A percentile compares a stretch with the other conserved stretches of the same genome.
phyloP scores from a whole-genome alignment of 306 rosid species.

The Rosa persica region DNA sequence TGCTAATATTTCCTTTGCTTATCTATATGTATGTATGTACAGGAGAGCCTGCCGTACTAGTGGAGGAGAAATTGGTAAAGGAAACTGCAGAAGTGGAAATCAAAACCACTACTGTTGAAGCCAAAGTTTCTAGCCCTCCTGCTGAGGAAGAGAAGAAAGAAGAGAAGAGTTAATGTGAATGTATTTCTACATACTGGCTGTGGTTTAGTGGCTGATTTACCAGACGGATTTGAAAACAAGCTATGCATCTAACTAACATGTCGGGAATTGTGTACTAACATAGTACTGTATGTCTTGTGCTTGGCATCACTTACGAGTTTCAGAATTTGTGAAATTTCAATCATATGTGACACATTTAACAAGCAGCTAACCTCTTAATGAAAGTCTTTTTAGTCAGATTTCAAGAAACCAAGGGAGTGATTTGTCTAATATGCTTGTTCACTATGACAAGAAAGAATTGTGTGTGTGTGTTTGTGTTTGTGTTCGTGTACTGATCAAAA shows the following conservation, averaged over 20 bases:
- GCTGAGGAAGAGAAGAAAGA: constrained; percentile 30
- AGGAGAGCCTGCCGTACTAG: constrained; percentile 28
- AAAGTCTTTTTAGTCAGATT: not conserved
- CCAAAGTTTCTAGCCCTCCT: constrained; percentile 21
- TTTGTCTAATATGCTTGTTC: too few species aligned
- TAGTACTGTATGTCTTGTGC: not conserved
- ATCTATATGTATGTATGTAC: not conserved
- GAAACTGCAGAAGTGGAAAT: constrained; percentile 15
- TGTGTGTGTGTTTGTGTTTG: not conserved
- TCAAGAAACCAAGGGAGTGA: not conserved
- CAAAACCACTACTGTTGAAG: not conserved
- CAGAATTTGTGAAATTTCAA: not conserved
- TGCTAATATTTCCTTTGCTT: not conserved
- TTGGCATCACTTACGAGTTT: not conserved
- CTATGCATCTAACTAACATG: not conserved
- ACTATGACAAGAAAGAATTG: not conserved
- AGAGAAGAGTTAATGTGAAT: constrained; percentile 6
- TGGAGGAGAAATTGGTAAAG: constrained; percentile 30
- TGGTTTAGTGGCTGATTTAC: not conserved
- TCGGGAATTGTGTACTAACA: not conserved
- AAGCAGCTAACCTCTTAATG: not conserved
- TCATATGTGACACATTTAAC: not conserved
- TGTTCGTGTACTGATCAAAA: not conserved
- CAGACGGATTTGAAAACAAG: constrained; percentile 16
- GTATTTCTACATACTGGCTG: constrained; percentile 5